phyloP scores from a whole-genome alignment of 495 filamentous ascomycete species.

The Chaetomium fimeti region DNA sequence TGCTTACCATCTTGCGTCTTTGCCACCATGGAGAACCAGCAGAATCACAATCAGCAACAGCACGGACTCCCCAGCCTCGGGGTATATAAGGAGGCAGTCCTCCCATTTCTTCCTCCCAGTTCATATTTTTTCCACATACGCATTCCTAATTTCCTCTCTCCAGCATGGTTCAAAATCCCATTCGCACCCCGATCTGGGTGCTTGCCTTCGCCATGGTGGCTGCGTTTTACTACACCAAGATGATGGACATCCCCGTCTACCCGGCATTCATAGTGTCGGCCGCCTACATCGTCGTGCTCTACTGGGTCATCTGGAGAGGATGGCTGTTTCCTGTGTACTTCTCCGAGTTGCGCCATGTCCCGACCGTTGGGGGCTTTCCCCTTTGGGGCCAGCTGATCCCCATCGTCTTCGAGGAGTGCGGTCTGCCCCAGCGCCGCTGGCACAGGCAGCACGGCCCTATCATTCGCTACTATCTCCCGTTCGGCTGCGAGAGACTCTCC shows the following conservation, averaged over 20 bases:
- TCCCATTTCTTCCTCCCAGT: background rate
- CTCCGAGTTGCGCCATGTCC: slow-evolving; percentile 28
- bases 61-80: background rate
- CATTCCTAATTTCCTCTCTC: too few relatives aligned
- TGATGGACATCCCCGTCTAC: slow-evolving; percentile 12
- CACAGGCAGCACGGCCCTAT: slow-evolving; percentile 30
- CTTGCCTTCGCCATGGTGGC: background rate
- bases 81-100: background rate
- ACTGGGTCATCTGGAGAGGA: slow-evolving; percentile 21
- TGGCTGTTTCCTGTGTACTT: slow-evolving; percentile 27
- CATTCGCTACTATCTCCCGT: slow-evolving; percentile 34
- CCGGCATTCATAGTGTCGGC: background rate
- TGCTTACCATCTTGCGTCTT: too few relatives aligned
- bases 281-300: slow-evolving; percentile 1
- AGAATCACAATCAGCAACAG: background rate
- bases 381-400: slow-evolving; percentile 32
- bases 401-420: slow-evolving; percentile 33
- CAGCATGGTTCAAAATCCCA: background rate
- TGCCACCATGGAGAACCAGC: too few relatives aligned
- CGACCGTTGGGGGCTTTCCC: slow-evolving; percentile 28
- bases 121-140: too few relatives aligned
- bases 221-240: slow-evolving; percentile 15
- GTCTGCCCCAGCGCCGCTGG: slow-evolving; percentile 33
- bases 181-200: background rate
- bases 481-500: slow-evolving; percentile 32